These are phyloP conservation scores for Paspalum vaginatum DNA, from an alignment of 176 grass and related monocot species.

Conservation along the genomic window DNA sequence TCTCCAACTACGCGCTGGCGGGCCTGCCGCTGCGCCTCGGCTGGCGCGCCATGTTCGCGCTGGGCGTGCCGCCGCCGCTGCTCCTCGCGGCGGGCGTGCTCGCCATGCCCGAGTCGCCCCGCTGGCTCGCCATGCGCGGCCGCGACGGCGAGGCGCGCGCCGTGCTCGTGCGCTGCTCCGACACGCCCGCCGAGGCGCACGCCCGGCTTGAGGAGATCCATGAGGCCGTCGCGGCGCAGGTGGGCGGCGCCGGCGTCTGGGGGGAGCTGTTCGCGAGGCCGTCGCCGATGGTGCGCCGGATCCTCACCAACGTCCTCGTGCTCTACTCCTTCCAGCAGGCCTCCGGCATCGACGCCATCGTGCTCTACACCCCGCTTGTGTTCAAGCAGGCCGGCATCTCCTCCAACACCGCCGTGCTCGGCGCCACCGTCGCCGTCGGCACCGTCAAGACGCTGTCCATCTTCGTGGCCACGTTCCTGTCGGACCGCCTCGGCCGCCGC, in stretches of 20 bases:
- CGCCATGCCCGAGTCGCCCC: constrained; percentile 63
- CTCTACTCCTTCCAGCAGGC: constrained; percentile 50
- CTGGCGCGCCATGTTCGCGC: constrained; percentile 45
- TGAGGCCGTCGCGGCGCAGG: neutral
- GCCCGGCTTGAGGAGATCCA: constrained; percentile 38
- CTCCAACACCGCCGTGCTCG: constrained; percentile 28
- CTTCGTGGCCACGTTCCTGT: constrained; percentile 38
- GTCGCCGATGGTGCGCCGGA: constrained; percentile 22
- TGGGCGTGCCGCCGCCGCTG: constrained; percentile 17
- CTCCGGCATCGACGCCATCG: constrained; percentile 51
- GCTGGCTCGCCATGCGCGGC: constrained; percentile 62
- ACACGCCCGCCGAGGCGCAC: constrained; percentile 30
- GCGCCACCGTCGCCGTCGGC: constrained; percentile 40
- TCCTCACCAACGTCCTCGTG: constrained; percentile 33
- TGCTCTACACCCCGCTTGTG: constrained; percentile 56
- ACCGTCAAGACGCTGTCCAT: constrained; percentile 37
- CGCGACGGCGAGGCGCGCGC: neutral
- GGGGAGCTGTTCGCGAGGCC: constrained; percentile 30
- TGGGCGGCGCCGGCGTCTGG: constrained; percentile 19
- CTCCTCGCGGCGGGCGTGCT: constrained; percentile 37
- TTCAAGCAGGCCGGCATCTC: constrained; percentile 46
- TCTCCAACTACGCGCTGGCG: constrained; percentile 45
- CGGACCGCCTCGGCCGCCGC: constrained; percentile 51
- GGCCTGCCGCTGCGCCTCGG: constrained; percentile 41
- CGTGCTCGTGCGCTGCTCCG: constrained; percentile 7